Base-by-base conservation (phyloP, 1,139 yeast genomes). In the Pichia sp. region DNA sequence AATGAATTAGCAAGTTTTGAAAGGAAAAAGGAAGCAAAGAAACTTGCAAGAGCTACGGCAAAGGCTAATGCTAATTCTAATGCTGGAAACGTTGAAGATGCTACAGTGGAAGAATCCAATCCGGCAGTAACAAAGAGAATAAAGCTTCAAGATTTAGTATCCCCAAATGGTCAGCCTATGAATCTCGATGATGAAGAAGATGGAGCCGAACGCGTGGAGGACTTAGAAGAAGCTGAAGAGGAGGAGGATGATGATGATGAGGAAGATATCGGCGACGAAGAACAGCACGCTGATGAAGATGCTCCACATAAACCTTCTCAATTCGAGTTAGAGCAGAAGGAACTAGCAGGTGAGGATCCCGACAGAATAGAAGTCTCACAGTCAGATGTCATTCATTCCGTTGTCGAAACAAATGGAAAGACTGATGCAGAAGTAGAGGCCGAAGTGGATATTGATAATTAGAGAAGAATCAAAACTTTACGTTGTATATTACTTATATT, bases 1-100 rank as follows among this genome's bases (percentile, higher is more conserved):
- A 72, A 60, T 50, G 81, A 66, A 47, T 60, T 69, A 48, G 69
- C 60, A 37, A 58, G 47, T 17, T 79, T 58, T 50, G 74, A 67
- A 45, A 53, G 52, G n/a, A 47, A 53, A 14, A 61, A 60, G 21
- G 67, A 60, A 12, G 52, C 53, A 5, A 73, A 70, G 57, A 71
- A 67, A 37, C 32, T 42, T 19, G 55, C 65, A 43, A 44, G 60
- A 47, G 27, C 30, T 13, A 35, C 30, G 16, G 19, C 29, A 19
- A 41, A 35, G 23, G 37, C 15, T 4, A 18, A 26, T n/a, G 55
- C 46, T 4, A 56, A 50, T 20, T 53, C 39, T 16, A 22, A 37
- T 27, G 40, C 36, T 12, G 41, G 25, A 22, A 26, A 22, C 10
- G 33, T 29, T 27, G 31, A 14, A 2, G 15, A 34, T 23, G 13